Percentiles rank a stretch among this genome's conserved stretches.
These are phyloP conservation scores for Neurospora sp. DNA, from an alignment of 495 filamentous ascomycete species.

Conservation along the genomic window DNA sequence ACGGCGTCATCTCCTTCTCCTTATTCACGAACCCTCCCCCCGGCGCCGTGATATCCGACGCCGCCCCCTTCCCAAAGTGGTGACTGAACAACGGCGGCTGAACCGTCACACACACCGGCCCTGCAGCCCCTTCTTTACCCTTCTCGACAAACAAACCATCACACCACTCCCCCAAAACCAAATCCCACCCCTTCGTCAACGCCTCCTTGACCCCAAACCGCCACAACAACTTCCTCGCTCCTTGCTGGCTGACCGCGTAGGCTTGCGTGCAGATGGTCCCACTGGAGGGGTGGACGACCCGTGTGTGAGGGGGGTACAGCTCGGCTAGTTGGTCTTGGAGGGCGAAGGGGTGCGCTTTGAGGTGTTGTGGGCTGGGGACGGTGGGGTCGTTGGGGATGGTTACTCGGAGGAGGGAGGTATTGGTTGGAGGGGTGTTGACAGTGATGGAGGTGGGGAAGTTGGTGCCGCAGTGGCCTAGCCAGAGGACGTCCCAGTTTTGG, in stretches of 20 bases:
- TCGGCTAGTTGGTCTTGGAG: slow-evolving; percentile 26
- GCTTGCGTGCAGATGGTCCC: slow-evolving; percentile 36
- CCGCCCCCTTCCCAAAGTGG: slow-evolving; percentile 26
- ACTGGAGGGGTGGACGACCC: slow-evolving; percentile 31
- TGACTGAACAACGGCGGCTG: slow-evolving; percentile 41
- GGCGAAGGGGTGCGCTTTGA: slow-evolving; percentile 37
- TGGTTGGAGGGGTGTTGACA: neutral
- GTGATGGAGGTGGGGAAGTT: slow-evolving; percentile 21
- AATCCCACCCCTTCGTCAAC: slow-evolving; percentile 33
- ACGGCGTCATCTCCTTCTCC: slow-evolving; percentile 33
- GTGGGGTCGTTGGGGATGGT: slow-evolving; percentile 27
- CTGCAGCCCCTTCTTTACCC: neutral
- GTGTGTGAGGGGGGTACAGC: slow-evolving; percentile 32
- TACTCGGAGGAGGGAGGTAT: slow-evolving; percentile 17
- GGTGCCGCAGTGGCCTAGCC: slow-evolving; percentile 42
- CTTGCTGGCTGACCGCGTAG: slow-evolving; percentile 35
- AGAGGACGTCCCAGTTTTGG: slow-evolving; percentile 39
- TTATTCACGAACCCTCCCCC: slow-evolving; percentile 34
- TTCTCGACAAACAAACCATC: slow-evolving; percentile 17
- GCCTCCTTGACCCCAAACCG: slow-evolving; percentile 25
- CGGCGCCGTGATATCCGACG: slow-evolving; percentile 34
- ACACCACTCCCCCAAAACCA: slow-evolving; percentile 39
- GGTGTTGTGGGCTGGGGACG: slow-evolving; percentile 28
- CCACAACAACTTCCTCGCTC: slow-evolving; percentile 34
- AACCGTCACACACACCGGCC: slow-evolving; percentile 32